phyloP scores from a whole-genome alignment of 2,329 filamentous ascomycete genomes.

The Trichoderma harzianum region DNA sequence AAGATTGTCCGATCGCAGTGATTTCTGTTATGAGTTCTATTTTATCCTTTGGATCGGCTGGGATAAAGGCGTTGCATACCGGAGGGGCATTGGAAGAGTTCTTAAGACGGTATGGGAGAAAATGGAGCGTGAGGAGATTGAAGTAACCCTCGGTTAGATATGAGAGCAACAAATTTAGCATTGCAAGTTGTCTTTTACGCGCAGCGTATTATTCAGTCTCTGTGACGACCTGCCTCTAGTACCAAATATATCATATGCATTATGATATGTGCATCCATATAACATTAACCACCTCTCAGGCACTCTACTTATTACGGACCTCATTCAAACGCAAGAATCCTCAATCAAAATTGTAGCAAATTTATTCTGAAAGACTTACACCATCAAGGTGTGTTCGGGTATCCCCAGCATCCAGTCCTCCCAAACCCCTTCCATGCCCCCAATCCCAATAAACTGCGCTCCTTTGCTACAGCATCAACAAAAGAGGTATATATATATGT shows the following conservation, averaged over 20 bases:
- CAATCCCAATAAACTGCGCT: neutral
- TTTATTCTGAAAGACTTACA: neutral
- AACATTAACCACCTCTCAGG: too few species aligned
- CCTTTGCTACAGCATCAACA: neutral
- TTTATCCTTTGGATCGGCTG: neutral
- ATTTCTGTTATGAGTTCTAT: neutral
- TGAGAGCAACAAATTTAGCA: too few species aligned
- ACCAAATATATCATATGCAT: too few species aligned
- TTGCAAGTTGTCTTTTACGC: too few species aligned
- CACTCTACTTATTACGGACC: too few species aligned
- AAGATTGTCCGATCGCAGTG: rapidly evolving
- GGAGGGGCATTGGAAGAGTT: neutral
- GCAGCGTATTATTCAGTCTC: too few species aligned
- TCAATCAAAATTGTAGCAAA: neutral
- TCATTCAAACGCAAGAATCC: too few species aligned
- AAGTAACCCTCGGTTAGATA: neutral
- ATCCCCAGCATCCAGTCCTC: neutral
- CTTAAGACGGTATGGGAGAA: neutral
- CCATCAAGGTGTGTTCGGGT: conserved; percentile 11
- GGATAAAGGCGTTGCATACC: neutral
- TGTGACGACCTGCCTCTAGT: too few species aligned
- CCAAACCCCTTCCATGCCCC: neutral
- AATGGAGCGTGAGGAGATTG: neutral
- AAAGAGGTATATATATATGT: conserved; percentile 7
- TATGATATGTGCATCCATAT: too few species aligned